These are phyloP conservation scores for Magnolia kwangsiensis DNA, from an alignment of 164 flowering plant species.

Conservation along the genomic window DNA sequence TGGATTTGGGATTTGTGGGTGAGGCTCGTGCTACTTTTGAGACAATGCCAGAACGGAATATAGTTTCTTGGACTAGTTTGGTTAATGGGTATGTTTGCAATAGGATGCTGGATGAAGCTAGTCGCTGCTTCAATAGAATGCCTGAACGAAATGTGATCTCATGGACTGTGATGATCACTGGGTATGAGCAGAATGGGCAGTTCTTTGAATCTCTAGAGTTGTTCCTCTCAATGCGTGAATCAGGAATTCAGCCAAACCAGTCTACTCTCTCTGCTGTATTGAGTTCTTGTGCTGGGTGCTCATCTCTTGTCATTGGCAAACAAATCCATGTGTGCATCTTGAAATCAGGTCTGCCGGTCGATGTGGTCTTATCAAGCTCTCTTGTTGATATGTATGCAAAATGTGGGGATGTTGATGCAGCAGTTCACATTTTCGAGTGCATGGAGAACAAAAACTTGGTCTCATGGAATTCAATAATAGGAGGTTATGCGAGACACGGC, in stretches of 20 bases:
- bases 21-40: constrained; percentile 26
- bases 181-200: constrained; percentile 35
- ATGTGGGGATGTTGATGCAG: constrained; percentile 47
- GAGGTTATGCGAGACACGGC: constrained; percentile 60
- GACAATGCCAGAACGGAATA: constrained; percentile 39
- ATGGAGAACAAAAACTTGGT: constrained; percentile 36
- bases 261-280: constrained; percentile 41
- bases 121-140: constrained; percentile 16
- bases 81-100: constrained; percentile 37
- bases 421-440: constrained; percentile 33
- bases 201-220: constrained; percentile 39
- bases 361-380: constrained; percentile 39
- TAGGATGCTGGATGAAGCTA: constrained; percentile 13
- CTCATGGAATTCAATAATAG: constrained; percentile 59
- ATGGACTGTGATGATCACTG: constrained; percentile 66
- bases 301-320: constrained; percentile 42
- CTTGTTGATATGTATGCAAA: constrained; percentile 55
- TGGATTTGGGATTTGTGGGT: constrained; percentile 9
- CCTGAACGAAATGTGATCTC: constrained; percentile 41
- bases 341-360: constrained; percentile 33
- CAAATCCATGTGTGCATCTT: constrained; percentile 40
- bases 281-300: constrained; percentile 48
- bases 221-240: constrained; percentile 35
- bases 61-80: constrained; percentile 56
- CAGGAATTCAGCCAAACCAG: constrained; percentile 32